A percentile compares a stretch with the other conserved stretches of the same genome.
Conservation (phyloP, 345 rosid genomes). For the Capsella bursapastoris region DNA sequence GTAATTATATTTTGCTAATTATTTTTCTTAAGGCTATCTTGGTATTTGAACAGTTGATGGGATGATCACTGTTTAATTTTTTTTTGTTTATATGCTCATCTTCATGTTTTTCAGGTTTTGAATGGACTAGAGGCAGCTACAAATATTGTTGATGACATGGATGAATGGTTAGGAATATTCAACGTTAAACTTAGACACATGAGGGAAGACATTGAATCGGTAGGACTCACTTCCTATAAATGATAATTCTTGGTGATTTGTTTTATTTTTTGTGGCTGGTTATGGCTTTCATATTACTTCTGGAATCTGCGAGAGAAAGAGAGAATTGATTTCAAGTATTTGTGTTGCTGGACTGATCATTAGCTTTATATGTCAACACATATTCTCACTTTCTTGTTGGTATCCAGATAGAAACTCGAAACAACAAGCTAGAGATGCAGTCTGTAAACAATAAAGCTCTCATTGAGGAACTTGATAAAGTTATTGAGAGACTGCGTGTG, state of each 20-base stretch:
- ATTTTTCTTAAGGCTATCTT: constrained; percentile 1
- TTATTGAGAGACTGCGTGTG: constrained; percentile 74
- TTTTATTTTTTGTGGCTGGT: constrained; percentile 2
- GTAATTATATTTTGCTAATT: constrained; percentile 45
- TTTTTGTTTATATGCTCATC: constrained; percentile 19
- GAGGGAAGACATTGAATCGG: constrained; percentile 99
- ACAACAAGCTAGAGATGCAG: constrained; percentile 96
- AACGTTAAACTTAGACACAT: constrained; percentile 97
- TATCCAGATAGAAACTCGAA: constrained; percentile 93
- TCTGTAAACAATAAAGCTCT: constrained; percentile 92
- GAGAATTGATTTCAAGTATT: constrained; percentile 1
- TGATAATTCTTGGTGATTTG: constrained; percentile 16
- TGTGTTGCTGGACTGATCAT: constrained; percentile 27
- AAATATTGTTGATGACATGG: constrained; percentile 95
- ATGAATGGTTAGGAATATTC: constrained; percentile 96
- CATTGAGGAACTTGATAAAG: constrained; percentile 92
- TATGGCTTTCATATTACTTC: background rate
- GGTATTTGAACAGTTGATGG: constrained; percentile 1
- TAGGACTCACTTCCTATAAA: constrained; percentile 42
- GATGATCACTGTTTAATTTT: constrained; percentile 14
- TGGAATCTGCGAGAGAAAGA: background rate
- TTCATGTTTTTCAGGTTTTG: constrained; percentile 64
- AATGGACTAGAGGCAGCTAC: constrained; percentile 96
- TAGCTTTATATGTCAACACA: constrained; percentile 23
- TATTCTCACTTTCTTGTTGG: constrained; percentile 34